phyloP scores from a whole-genome alignment of 2,329 filamentous ascomycete genomes.

The Colletotrichum eleusines region DNA sequence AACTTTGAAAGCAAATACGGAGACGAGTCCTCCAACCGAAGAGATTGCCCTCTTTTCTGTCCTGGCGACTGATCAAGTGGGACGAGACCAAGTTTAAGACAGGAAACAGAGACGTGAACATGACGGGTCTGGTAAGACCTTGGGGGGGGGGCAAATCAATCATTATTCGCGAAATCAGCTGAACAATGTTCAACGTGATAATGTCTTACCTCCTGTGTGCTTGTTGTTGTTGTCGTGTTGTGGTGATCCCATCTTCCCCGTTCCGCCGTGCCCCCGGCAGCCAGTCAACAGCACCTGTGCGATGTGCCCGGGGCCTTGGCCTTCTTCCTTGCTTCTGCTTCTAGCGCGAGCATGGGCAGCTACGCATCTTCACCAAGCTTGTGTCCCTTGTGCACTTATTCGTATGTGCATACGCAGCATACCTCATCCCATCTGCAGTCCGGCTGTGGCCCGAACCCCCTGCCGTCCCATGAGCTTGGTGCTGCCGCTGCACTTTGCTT shows the following conservation, averaged over 20 bases:
- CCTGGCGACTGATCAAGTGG: conserved; percentile 5
- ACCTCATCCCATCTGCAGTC: conserved; percentile 20
- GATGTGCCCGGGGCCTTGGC: conserved; percentile 12
- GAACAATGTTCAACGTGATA: conserved; percentile 13
- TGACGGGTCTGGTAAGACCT: conserved; percentile 38
- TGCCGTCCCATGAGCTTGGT: conserved; percentile 38
- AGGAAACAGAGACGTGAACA: conserved; percentile 15
- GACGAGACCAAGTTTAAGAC: conserved; percentile 27
- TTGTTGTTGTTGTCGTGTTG: conserved; percentile 26
- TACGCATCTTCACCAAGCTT: conserved; percentile 33
- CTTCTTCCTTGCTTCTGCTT: conserved; percentile 38
- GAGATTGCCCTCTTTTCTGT: conserved; percentile 28
- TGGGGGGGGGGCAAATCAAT: conserved; percentile 2
- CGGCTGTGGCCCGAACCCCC: conserved; percentile 30
- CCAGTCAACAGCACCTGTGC: not conserved
- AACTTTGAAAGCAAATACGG: conserved; percentile 27
- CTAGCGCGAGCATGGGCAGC: conserved; percentile 32
- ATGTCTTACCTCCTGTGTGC: conserved; percentile 21
- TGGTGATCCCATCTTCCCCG: conserved; percentile 24
- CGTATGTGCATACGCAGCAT: too few relatives aligned
- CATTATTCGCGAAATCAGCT: conserved; percentile 34
- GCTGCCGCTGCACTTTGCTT: conserved; percentile 28
- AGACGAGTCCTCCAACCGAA: conserved; percentile 16
- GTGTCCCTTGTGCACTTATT: conserved; percentile 13
- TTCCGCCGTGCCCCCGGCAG: not conserved